Percentiles rank a stretch among this genome's conserved stretches.
Conservation (phyloP, 208 protist genomes). For the Acanthamoeba culbertsoni region DNA sequence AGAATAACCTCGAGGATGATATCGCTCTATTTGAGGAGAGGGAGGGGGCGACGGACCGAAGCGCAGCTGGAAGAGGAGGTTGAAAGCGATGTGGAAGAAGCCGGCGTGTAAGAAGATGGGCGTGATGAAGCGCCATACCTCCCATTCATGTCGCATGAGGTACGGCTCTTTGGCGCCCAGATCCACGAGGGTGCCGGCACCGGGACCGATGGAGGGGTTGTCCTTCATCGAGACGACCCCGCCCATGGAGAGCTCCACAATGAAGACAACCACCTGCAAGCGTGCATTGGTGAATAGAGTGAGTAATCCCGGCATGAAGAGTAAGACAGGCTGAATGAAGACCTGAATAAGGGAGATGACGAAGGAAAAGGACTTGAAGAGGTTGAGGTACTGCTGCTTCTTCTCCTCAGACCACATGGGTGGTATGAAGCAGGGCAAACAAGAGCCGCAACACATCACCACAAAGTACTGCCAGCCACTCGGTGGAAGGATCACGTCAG, state of each 20-base stretch:
- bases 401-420: neutral
- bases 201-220: neutral
- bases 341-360: neutral
- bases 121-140: constrained; percentile 21
- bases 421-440: neutral
- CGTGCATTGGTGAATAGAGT: neutral
- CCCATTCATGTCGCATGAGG: neutral
- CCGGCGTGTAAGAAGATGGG: constrained; percentile 28
- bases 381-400: constrained; percentile 3
- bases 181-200: neutral
- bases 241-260: neutral
- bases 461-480: neutral
- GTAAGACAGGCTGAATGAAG: too few species aligned
- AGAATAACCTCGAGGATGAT: too few species aligned
- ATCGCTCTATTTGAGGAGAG: too few species aligned
- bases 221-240: neutral
- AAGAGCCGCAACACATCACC: neutral
- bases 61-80: constrained; percentile 22
- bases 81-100: constrained; percentile 16
- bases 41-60: too few species aligned
- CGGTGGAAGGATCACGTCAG: neutral
- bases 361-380: neutral
- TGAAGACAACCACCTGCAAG: neutral
- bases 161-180: neutral
- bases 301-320: too few species aligned